A percentile compares a stretch with the other conserved stretches of the same genome.
Evolutionary conservation across 169 alveolate genomes (phyloP).

Genomic region (Theileria parva): DNA sequence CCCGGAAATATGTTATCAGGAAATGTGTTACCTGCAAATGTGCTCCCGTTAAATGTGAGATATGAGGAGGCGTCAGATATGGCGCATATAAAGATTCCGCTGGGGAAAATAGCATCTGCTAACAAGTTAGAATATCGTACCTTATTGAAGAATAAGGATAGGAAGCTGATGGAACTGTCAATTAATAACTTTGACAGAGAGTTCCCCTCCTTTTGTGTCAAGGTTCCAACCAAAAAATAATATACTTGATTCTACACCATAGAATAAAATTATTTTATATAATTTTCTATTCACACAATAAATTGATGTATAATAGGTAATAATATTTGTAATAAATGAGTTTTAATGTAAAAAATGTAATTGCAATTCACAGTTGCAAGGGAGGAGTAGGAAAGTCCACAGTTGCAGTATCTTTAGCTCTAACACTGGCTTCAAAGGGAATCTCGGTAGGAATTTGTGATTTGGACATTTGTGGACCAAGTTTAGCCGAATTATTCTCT

Average conservation of each 20-base stretch:
- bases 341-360: slow-evolving; percentile 29
- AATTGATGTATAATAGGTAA: background rate
- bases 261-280: background rate
- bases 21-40: slow-evolving; percentile 10
- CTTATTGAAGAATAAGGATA: slow-evolving; percentile 43
- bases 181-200: slow-evolving; percentile 30
- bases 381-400: slow-evolving; percentile 99
- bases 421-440: slow-evolving; percentile 88
- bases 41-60: slow-evolving; percentile 46
- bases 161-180: slow-evolving; percentile 49
- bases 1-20: too few species aligned
- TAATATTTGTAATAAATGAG: slow-evolving; percentile 26
- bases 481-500: slow-evolving; percentile 90
- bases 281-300: background rate
- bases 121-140: slow-evolving; percentile 52
- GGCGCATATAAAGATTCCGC: slow-evolving; percentile 52
- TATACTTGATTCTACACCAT: background rate
- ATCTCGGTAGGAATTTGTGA: slow-evolving; percentile 92
- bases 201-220: slow-evolving; percentile 30
- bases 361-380: slow-evolving; percentile 90
- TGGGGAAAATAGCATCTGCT: slow-evolving; percentile 36
- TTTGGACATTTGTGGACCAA: slow-evolving; percentile 96
- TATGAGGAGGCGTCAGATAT: slow-evolving; percentile 36
- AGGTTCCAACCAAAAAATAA: slow-evolving; percentile 35
- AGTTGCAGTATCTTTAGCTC: slow-evolving; percentile 78